These are phyloP conservation scores for Phytophthora lateralis DNA, from an alignment of 352 stramenopile species.

Conservation along the genomic window DNA sequence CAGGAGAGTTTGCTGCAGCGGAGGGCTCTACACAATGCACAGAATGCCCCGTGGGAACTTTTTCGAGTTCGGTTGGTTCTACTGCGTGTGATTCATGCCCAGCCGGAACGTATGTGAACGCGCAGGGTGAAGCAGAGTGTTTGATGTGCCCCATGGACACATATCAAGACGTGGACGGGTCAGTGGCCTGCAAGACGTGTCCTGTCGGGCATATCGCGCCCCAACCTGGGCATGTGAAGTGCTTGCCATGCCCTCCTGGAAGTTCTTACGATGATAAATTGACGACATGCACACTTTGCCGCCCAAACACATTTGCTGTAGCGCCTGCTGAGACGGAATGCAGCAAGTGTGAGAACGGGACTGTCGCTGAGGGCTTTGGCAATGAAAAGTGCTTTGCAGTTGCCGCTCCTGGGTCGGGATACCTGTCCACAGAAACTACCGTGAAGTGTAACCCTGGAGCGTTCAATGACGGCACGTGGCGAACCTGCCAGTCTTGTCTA, in stretches of 20 bases:
- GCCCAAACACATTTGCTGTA: conserved; percentile 39
- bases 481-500: conserved; percentile 39
- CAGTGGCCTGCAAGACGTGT: conserved; percentile 39
- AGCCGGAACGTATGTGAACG: conserved; percentile 38
- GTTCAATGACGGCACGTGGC: conserved; percentile 41
- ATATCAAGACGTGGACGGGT: conserved; percentile 44
- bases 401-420: conserved; percentile 29
- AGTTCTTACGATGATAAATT: conserved; percentile 40
- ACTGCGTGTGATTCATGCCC: conserved; percentile 24
- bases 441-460: conserved; percentile 40
- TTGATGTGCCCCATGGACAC: conserved; percentile 45
- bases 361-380: conserved; percentile 38
- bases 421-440: conserved; percentile 1
- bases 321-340: conserved; percentile 33
- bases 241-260: conserved; percentile 43
- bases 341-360: conserved; percentile 34
- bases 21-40: conserved; percentile 33
- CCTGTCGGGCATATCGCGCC: conserved; percentile 45
- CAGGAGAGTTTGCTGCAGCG: conserved; percentile 41
- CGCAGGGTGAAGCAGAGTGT: conserved; percentile 50
- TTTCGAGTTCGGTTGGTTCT: conserved; percentile 23
- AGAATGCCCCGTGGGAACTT: conserved; percentile 38
- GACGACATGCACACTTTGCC: conserved; percentile 42
- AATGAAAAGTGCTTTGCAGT: conserved; percentile 28
- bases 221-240: conserved; percentile 39